Conservation (phyloP, 2,329 filamentous ascomycete species). For the Cladosporium sp. region DNA sequence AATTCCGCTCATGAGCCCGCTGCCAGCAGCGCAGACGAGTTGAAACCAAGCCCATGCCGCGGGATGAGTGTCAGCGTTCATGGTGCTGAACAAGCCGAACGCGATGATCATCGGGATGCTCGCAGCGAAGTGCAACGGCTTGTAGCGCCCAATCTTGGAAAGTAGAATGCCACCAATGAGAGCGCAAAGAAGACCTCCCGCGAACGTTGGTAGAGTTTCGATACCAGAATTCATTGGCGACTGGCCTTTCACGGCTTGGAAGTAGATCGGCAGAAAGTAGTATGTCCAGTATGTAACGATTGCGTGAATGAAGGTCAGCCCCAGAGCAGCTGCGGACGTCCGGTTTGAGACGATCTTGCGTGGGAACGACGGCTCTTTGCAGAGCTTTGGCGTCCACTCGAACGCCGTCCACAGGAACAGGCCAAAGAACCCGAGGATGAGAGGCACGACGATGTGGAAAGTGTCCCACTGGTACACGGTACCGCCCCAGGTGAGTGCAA, state of each 20-base stretch:
- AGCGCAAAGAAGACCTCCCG: conserved; percentile 17
- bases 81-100: conserved; percentile 43
- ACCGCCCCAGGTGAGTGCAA: conserved; percentile 49
- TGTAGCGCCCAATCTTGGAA: conserved; percentile 31
- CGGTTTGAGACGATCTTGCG: conserved; percentile 46
- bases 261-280: conserved; percentile 47
- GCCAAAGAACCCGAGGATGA: conserved; percentile 47
- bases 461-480: conserved; percentile 46
- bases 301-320: conserved; percentile 41
- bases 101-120: conserved; percentile 38
- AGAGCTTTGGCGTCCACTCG: conserved; percentile 13
- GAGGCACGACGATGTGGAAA: conserved; percentile 42
- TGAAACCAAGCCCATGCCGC: conserved; percentile 46
- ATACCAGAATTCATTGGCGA: conserved; percentile 41
- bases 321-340: conserved; percentile 37
- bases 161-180: conserved; percentile 30
- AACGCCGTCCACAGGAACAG: conserved; percentile 29
- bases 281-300: conserved; percentile 37
- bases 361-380: conserved; percentile 15
- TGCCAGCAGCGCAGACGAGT: conserved; percentile 41
- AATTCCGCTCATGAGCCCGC: conserved; percentile 42
- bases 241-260: conserved; percentile 43
- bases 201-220: conserved; percentile 40
- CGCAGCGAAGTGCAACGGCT: conserved; percentile 33
- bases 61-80: conserved; percentile 39